Conservation (phyloP, 2,329 filamentous ascomycete species). For the Talaromyces sp. region DNA sequence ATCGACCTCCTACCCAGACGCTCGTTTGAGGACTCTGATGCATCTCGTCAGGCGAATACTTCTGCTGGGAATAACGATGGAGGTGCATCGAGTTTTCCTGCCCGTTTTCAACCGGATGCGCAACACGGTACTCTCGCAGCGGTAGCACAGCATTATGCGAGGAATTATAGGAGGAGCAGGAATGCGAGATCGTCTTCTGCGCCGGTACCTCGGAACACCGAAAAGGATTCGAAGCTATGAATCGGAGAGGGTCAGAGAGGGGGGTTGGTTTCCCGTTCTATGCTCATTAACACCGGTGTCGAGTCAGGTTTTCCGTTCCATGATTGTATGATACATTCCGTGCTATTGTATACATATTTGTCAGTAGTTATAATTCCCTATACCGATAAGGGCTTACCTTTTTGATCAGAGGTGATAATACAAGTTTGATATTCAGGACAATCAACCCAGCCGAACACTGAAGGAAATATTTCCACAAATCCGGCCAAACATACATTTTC, state of each 20-base stretch:
- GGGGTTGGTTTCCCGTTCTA: background rate
- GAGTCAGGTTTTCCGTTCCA: background rate
- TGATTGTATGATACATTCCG: background rate
- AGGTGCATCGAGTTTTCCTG: background rate
- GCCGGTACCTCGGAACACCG: background rate
- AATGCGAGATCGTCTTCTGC: slow-evolving; percentile 4
- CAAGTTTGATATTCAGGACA: no score
- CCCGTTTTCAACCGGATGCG: background rate
- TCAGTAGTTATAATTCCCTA: background rate
- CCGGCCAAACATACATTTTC: no score
- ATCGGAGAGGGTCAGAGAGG: background rate
- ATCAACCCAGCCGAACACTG: no score
- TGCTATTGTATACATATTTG: background rate
- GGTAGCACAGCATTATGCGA: slow-evolving; percentile 7
- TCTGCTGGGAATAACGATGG: background rate
- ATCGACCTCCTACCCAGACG: slow-evolving; percentile 7
- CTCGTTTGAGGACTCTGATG: background rate
- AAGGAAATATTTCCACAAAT: no score
- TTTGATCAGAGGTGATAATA: background rate
- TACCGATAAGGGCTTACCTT: background rate
- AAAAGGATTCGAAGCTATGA: background rate
- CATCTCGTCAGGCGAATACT: background rate
- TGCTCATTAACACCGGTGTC: background rate
- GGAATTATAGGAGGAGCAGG: background rate
- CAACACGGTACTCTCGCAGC: background rate